phyloP scores from a whole-genome alignment of 2,329 filamentous ascomycete genomes.

The Penicillium vulpinum region DNA sequence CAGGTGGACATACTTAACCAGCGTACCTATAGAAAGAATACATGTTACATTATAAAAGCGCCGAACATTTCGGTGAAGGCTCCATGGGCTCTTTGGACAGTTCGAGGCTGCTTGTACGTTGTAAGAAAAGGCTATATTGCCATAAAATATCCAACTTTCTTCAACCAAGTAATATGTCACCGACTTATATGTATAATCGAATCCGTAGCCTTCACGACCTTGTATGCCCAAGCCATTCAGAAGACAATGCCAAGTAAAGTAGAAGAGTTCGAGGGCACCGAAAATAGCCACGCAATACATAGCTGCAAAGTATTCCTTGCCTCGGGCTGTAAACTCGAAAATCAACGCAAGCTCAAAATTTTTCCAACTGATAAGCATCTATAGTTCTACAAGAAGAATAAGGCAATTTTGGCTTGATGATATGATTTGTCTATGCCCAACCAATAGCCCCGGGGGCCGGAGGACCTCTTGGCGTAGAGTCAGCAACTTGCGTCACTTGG shows the following conservation, averaged over 20 bases:
- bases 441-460: neutral
- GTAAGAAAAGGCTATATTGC: too few relatives aligned
- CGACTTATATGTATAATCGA: neutral
- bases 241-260: neutral
- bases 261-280: neutral
- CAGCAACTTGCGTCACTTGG: neutral
- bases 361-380: neutral
- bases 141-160: too few relatives aligned
- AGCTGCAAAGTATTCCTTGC: neutral
- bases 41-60: too few relatives aligned
- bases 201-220: neutral
- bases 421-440: neutral
- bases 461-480: neutral
- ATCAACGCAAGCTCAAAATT: neutral
- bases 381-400: neutral
- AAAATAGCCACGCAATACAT: neutral
- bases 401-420: neutral
- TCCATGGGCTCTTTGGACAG: too few relatives aligned
- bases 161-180: constrained; percentile 51
- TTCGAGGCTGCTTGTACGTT: too few relatives aligned
- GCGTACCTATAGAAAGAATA: too few relatives aligned
- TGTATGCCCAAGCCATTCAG: neutral
- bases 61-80: too few relatives aligned
- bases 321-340: neutral
- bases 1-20: too few relatives aligned